Base-by-base conservation (phyloP, 2,329 filamentous ascomycete species). In the Tolypocladium paradoxum region DNA sequence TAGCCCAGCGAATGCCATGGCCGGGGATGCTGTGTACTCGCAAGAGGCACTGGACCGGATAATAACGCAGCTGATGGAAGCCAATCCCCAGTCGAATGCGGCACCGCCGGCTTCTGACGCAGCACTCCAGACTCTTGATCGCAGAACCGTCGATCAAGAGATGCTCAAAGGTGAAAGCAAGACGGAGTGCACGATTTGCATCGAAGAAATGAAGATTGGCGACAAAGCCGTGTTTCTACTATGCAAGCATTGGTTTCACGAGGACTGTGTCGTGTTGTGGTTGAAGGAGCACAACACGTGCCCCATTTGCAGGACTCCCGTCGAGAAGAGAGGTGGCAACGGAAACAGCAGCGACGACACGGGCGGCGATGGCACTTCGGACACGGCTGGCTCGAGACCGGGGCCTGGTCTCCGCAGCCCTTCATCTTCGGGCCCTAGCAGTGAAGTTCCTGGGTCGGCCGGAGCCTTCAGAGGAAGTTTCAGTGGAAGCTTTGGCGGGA, bases 181-280 rank as follows among this genome's bases (percentile, higher is more conserved):
- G 54, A 85, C 83, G 43, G 91, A 96, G 64, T 99, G 93, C 68
- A 91, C 88, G 36, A 96, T 99, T 54, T 99, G 93, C 70, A 95
- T 97, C 74, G 90, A 96, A 53, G 81, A 88, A 31, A 85, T 95
- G 56, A 77, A 81, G 29, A 64, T 87, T 36, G 87, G 83, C 12
- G 83, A 88, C 33, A 83, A 88, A 64, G 88, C 92, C 6, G 81
- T 87, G 0, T 78, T 85, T 47, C 70, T 99, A 50, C 90, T 90
- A 0, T 99, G 93, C 70, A 86, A 83, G 55, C 93, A 99, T 65
- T 96, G 90, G 89, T 97, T 96, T 67, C 92, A 96, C 64, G 84
- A 85, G 54, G 75, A 81, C 29, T 97, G 92, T 62, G 87, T 93
- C 35, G 78, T 83, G 27, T 76, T 87, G 49, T 97, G 92, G 92